Conservation (phyloP, 768 basidiomycete genomes). For the Boletus speciosus region DNA sequence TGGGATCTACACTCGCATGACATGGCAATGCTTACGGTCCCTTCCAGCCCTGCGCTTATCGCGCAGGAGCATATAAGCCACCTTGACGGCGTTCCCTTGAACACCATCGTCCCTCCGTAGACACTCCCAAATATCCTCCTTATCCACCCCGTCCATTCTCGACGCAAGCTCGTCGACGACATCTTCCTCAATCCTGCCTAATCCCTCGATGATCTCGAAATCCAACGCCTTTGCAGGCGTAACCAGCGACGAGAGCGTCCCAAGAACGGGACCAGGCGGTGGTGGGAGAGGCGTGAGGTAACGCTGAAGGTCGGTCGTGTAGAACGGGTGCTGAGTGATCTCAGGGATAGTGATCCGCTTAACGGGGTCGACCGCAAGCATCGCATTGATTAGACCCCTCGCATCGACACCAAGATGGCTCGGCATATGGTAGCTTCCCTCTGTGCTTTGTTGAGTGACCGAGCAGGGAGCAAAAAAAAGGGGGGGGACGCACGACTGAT, state of each 20-base stretch:
- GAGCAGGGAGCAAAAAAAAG: not conserved
- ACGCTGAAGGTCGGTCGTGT: constrained; percentile 76
- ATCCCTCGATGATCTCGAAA: constrained; percentile 84
- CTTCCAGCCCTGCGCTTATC: constrained; percentile 83
- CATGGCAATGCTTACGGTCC: constrained; percentile 59
- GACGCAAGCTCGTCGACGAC: constrained; percentile 78
- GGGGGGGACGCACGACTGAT: constrained; percentile 66
- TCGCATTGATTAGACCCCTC: constrained; percentile 71
- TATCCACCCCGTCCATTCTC: constrained; percentile 69
- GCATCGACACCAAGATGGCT: constrained; percentile 78
- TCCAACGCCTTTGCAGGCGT: constrained; percentile 64
- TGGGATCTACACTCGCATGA: not conserved
- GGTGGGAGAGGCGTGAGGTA: constrained; percentile 86
- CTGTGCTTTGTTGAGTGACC: constrained; percentile 35
- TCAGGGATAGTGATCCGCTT: constrained; percentile 93
- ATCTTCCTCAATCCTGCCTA: constrained; percentile 90
- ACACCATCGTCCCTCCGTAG: constrained; percentile 78
- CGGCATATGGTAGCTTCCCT: constrained; percentile 85
- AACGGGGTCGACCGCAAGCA: constrained; percentile 93
- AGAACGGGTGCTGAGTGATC: constrained; percentile 89
- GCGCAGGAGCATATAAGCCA: constrained; percentile 89
- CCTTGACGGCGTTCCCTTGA: constrained; percentile 91
- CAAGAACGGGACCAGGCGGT: constrained; percentile 71
- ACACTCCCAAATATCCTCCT: constrained; percentile 86
- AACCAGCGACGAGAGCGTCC: constrained; percentile 69